phyloP scores from a whole-genome alignment of 768 basidiomycete species.

The Serpula lacrymans region DNA sequence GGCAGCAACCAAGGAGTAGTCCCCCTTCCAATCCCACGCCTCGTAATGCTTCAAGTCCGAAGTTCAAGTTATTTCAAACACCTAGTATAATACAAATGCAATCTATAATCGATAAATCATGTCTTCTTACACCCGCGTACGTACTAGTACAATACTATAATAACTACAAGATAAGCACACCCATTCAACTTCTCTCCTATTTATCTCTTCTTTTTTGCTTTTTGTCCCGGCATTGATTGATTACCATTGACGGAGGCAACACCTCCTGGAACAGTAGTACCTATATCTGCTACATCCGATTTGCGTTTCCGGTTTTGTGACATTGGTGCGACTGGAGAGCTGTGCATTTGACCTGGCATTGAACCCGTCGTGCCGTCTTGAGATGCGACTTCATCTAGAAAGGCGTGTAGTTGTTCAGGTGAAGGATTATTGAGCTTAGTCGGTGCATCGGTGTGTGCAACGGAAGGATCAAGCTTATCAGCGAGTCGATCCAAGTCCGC shows the following conservation, averaged over 20 bases:
- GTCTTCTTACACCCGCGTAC: too few species aligned
- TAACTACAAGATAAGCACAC: too few species aligned
- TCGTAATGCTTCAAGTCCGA: too few species aligned
- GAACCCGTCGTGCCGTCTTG: slow-evolving; percentile 18
- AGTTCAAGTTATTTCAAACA: too few species aligned
- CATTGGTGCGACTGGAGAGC: neutral
- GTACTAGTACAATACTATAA: too few species aligned
- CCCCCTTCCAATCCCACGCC: too few species aligned
- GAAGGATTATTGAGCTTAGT: slow-evolving; percentile 28
- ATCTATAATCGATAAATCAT: too few species aligned
- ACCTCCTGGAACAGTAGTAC: neutral
- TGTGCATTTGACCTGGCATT: neutral
- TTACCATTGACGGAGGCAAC: neutral
- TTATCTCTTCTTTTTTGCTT: slow-evolving; percentile 28
- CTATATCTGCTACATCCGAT: slow-evolving; percentile 28
- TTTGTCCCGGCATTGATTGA: slow-evolving; percentile 13
- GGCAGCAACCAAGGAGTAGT: too few species aligned
- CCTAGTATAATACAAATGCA: too few species aligned
- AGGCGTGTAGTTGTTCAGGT: slow-evolving; percentile 37
- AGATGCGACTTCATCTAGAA: slow-evolving; percentile 41
- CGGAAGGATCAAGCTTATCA: slow-evolving; percentile 28
- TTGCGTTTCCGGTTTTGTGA: slow-evolving; percentile 36
- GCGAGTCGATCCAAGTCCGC: slow-evolving; percentile 31
- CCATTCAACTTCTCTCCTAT: slow-evolving; percentile 1
- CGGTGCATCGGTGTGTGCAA: slow-evolving; percentile 22